These are phyloP conservation scores for Magnaporthiopsis incrustans DNA, from an alignment of 2,329 filamentous ascomycete genomes.

Conservation along the genomic window DNA sequence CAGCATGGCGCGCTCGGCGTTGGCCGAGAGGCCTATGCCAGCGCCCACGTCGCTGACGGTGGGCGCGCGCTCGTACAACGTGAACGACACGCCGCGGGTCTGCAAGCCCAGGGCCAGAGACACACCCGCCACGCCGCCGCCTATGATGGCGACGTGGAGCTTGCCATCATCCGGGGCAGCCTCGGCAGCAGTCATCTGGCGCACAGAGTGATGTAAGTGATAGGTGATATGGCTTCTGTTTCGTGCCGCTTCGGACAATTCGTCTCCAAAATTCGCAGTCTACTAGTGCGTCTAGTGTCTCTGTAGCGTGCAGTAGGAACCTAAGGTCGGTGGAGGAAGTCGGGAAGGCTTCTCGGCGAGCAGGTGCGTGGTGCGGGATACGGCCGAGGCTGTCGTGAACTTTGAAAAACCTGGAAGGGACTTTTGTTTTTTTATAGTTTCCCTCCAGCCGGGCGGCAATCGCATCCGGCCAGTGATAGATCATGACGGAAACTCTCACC, in stretches of 20 bases:
- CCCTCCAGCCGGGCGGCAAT: too few relatives aligned
- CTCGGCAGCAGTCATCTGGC: background rate
- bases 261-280: too few relatives aligned
- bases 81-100: constrained; percentile 31
- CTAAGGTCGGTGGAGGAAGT: too few relatives aligned
- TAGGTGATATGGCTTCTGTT: too few relatives aligned
- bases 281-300: too few relatives aligned
- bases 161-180: background rate
- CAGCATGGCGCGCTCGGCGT: constrained; percentile 38
- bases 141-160: constrained; percentile 37
- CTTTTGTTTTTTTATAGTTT: background rate
- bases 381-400: background rate
- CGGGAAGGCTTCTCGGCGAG: too few relatives aligned
- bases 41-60: constrained; percentile 39
- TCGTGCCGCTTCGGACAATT: too few relatives aligned
- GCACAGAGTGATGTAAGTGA: too few relatives aligned
- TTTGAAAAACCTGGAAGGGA: background rate
- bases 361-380: too few relatives aligned
- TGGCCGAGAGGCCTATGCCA: constrained; percentile 43
- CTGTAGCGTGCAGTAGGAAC: too few relatives aligned
- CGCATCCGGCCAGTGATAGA: background rate
- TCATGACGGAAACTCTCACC: background rate
- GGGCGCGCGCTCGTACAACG: constrained; percentile 36
- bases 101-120: constrained; percentile 38
- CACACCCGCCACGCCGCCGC: constrained; percentile 42